phyloP scores from a whole-genome alignment of 1,284 basidiomycete species.

The Thecaphora thlaspeos region DNA sequence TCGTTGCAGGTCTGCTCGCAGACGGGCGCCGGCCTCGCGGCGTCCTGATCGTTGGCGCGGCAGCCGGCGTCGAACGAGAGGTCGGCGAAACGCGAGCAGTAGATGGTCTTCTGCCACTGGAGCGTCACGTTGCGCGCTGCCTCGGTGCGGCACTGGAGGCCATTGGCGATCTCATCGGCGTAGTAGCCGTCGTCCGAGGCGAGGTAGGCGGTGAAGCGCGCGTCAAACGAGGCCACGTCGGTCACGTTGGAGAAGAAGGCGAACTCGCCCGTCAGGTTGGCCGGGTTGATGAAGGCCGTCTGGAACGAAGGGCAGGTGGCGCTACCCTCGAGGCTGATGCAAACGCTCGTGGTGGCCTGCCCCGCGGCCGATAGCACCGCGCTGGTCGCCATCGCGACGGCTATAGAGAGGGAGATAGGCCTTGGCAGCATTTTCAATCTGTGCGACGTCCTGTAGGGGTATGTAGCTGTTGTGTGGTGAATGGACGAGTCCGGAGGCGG shows the following conservation, averaged over 20 bases:
- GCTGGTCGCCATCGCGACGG: no score
- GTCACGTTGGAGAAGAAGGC: conserved; percentile 56
- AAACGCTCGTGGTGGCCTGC: no score
- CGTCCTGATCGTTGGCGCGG: no score
- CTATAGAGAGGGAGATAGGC: no score
- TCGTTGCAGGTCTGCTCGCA: no score
- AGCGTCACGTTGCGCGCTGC: conserved; percentile 40
- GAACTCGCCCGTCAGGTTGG: conserved; percentile 57
- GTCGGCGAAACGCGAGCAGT: conserved; percentile 49
- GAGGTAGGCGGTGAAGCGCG: conserved; percentile 58
- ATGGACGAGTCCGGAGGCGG: no score
- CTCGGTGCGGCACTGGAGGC: conserved; percentile 46
- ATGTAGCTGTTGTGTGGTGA: no score
- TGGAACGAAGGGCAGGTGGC: conserved; percentile 47
- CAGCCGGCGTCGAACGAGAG: no score
- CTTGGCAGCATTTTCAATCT: no score
- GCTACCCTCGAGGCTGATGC: conserved; percentile 41
- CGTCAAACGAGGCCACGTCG: conserved; percentile 59
- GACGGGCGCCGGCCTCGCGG: no score
- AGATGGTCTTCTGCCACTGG: conserved; percentile 49
- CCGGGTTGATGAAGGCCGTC: conserved; percentile 53
- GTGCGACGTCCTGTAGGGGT: no score
- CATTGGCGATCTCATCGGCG: conserved; percentile 31
- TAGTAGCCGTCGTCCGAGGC: conserved; percentile 46
- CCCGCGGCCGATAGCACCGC: no score